Conservation (phyloP, 345 rosid species). For the Capsella bursapastoris region DNA sequence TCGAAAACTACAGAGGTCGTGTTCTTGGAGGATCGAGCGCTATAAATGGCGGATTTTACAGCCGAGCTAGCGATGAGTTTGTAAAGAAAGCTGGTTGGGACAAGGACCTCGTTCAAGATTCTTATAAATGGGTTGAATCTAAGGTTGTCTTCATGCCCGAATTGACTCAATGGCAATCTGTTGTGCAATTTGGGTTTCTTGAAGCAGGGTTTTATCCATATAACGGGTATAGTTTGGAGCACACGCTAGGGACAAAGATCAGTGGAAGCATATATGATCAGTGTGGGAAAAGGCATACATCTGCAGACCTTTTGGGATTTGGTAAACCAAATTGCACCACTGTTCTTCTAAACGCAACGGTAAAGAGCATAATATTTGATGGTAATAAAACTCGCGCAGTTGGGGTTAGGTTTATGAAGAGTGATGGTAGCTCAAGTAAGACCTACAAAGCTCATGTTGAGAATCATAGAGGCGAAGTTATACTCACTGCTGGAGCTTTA, state of each 20-base stretch:
- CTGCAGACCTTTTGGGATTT: constrained; percentile 70
- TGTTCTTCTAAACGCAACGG: constrained; percentile 69
- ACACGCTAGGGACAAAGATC: constrained; percentile 72
- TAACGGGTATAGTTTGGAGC: constrained; percentile 70
- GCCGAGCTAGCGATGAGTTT: constrained; percentile 67
- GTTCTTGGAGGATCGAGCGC: constrained; percentile 78
- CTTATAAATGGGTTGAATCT: constrained; percentile 78
- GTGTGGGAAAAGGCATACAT: constrained; percentile 62
- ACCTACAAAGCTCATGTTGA: constrained; percentile 60
- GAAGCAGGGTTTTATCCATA: constrained; percentile 76
- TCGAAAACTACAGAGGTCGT: constrained; percentile 56
- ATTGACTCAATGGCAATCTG: constrained; percentile 72
- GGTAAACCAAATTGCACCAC: constrained; percentile 54
- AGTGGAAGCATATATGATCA: constrained; percentile 70
- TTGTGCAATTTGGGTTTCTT: constrained; percentile 64
- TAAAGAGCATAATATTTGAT: constrained; percentile 55
- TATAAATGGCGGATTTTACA: constrained; percentile 74
- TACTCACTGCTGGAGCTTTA: constrained; percentile 73
- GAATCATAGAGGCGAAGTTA: constrained; percentile 60
- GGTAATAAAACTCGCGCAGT: constrained; percentile 47
- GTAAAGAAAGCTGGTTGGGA: constrained; percentile 65
- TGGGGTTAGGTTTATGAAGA: constrained; percentile 65
- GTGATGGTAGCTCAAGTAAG: constrained; percentile 52
- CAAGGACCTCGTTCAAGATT: constrained; percentile 57
- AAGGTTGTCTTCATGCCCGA: constrained; percentile 60